phyloP scores from a whole-genome alignment of 345 rosid species.

The Syzygium aromaticum region DNA sequence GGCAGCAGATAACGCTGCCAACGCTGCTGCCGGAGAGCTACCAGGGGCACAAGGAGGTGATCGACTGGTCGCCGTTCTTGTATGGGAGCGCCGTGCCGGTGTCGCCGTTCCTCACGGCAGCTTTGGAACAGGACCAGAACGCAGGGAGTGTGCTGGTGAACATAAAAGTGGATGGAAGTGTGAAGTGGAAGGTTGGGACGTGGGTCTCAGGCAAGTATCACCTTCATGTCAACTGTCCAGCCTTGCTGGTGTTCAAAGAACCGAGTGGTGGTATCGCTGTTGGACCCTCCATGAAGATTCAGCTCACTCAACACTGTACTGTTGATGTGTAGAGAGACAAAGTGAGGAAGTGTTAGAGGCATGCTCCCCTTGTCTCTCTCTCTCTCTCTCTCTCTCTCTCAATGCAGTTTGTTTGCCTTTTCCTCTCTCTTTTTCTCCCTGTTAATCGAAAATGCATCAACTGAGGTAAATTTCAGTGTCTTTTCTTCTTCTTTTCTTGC shows the following conservation, averaged over 20 bases:
- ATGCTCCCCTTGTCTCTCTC: not conserved
- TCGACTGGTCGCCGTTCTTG: conserved; percentile 67
- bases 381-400: not conserved
- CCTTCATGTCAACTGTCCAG: conserved; percentile 53
- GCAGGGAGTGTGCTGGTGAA: conserved; percentile 48
- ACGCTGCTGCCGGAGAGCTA: conserved; percentile 46
- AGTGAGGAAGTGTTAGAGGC: not conserved
- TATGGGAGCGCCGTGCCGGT: conserved; percentile 41
- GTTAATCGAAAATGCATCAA: not conserved
- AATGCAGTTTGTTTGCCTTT: not conserved
- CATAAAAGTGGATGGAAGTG: conserved; percentile 41
- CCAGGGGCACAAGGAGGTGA: conserved; percentile 50
- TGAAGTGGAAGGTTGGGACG: conserved; percentile 74
- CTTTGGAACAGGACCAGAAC: conserved; percentile 40
- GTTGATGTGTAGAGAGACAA: conserved; percentile 39
- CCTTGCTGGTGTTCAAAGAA: conserved; percentile 13
- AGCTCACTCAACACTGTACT: conserved; percentile 36
- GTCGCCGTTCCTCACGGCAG: conserved; percentile 21
- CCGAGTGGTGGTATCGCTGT: conserved; percentile 11
- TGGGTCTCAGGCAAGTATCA: conserved; percentile 63
- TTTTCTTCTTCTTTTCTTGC: not conserved
- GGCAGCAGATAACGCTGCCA: conserved; percentile 58
- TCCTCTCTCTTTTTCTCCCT: not conserved
- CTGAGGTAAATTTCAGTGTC: not conserved
- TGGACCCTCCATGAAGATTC: conserved; percentile 38